Evolutionary conservation across 306 rosid genomes (phyloP), one percentile per base, ranked within the genome.

Genomic region (Cicer chorassanicum): DNA sequence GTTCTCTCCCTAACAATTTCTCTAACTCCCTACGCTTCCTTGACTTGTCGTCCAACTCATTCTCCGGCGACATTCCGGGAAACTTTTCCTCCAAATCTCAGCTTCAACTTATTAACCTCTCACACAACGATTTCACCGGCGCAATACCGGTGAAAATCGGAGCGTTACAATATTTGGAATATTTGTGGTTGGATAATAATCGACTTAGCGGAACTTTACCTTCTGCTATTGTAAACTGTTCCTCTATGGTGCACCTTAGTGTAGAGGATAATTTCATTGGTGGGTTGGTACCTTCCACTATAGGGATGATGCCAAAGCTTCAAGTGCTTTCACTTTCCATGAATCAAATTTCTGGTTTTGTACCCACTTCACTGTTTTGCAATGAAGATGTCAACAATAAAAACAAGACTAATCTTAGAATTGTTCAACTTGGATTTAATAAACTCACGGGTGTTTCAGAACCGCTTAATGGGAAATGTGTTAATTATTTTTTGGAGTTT

Each of bases 211-310:
- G 98, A 4, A 88, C 92, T 1, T 75, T 92, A 5, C 98, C 98
- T 40, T 88, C 96, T 8, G 93, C 93, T 1, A 42, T 92, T 1
- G 78, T 86, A 0, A 92, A 92, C 82, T 92, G 93, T 56, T 69
- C 94, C 68, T 80, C 85, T 34, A 83, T 92, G 60, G 76, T 87
- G 2, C 88, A 87, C 57, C 59, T 92, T 0, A 88, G 89, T 75
- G 93, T 86, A 9, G 92, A 76, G 60, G 87, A 78, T 18, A 92
- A 92, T 73, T 65, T 44, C 24, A 87, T 92, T 11, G 71, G 83
- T 7, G 97, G 97, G 46, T 45, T 90, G 70, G 64, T 92, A 38
- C 96, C 97, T 72, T 77, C 86, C 29, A 84, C 93, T 0, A 6
- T 92, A 0, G 97, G 90, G 21, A 73, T 79, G 8, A 78, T 92